Conservation (phyloP, 768 basidiomycete genomes). For the Mycena vulgaris region DNA sequence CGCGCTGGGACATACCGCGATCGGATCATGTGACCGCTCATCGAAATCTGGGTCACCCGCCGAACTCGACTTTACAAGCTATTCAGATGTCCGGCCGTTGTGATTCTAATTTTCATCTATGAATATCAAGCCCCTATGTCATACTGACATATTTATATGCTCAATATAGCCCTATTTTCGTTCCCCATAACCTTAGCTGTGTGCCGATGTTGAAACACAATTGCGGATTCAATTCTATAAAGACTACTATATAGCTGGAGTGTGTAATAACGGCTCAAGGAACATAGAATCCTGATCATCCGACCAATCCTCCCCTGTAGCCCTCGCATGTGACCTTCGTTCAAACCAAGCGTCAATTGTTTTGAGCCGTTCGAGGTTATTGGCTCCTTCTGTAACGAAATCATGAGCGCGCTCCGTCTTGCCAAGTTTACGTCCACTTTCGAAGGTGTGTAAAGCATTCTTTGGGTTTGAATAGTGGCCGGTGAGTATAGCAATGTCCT, state of each 20-base stretch:
- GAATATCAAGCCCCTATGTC: too few relatives aligned
- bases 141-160: too few relatives aligned
- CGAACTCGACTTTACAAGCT: too few relatives aligned
- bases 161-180: too few relatives aligned
- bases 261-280: not conserved
- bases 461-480: constrained; percentile 15
- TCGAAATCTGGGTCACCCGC: too few relatives aligned
- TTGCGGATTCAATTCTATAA: too few relatives aligned
- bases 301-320: constrained; percentile 28
- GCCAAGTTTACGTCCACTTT: not conserved
- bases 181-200: too few relatives aligned
- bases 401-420: constrained; percentile 4
- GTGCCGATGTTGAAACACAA: too few relatives aligned
- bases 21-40: too few relatives aligned
- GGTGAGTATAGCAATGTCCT: constrained; percentile 28
- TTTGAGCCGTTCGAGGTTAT: constrained; percentile 10
- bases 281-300: not conserved
- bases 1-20: too few relatives aligned
- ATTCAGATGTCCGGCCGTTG: too few relatives aligned
- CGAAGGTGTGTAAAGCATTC: constrained; percentile 14
- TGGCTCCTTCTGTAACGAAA: constrained; percentile 4
- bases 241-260: not conserved
- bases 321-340: constrained; percentile 11
- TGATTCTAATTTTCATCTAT: too few relatives aligned
- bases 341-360: constrained; percentile 29